Percentiles rank a stretch among this genome's conserved stretches.
These are phyloP conservation scores for Colletotrichum chlorophyti DNA, from an alignment of 2,329 filamentous ascomycete genomes.

Conservation along the genomic window DNA sequence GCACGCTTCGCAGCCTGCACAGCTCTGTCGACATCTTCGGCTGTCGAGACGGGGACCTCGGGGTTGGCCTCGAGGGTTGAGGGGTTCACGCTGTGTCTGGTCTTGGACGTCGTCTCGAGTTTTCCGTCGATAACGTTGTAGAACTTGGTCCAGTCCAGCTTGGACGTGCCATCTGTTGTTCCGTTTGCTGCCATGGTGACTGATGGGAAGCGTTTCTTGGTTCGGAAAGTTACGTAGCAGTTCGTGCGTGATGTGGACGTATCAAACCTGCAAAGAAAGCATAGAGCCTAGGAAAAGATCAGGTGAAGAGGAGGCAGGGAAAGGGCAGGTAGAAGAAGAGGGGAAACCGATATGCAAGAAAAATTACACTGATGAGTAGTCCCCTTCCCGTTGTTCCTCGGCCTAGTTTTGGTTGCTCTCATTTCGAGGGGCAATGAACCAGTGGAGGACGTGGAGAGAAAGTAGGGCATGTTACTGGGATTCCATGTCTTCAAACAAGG, in stretches of 20 bases:
- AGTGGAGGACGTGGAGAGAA: slow-evolving; percentile 18
- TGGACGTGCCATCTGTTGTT: slow-evolving; percentile 10
- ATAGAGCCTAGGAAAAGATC: not conserved
- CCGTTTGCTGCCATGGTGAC: slow-evolving; percentile 19
- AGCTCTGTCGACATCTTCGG: slow-evolving; percentile 56
- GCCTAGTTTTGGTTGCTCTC: not conserved
- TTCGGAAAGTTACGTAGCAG: slow-evolving; percentile 10
- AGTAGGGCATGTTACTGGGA: slow-evolving; percentile 10
- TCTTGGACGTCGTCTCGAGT: slow-evolving; percentile 48
- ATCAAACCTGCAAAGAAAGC: not conserved
- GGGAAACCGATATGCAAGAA: slow-evolving; percentile 1
- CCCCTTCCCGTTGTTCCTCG: not conserved
- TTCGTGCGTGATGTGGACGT: not conserved
- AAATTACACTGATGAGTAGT: not conserved
- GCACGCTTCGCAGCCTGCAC: slow-evolving; percentile 55
- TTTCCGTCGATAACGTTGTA: slow-evolving; percentile 60
- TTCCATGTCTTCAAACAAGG: slow-evolving; percentile 15
- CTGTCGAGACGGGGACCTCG: slow-evolving; percentile 55
- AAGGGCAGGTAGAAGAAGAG: not conserved
- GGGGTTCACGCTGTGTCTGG: slow-evolving; percentile 57
- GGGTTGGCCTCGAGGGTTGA: slow-evolving; percentile 55
- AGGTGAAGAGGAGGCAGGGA: not conserved
- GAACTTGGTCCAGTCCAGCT: slow-evolving; percentile 44
- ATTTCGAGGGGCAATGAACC: slow-evolving; percentile 3
- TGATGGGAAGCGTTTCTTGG: not conserved